A percentile compares a stretch with the other conserved stretches of the same genome.
Evolutionary conservation across 306 rosid species (phyloP).

Genomic region (Styphnolobium japonicum): DNA sequence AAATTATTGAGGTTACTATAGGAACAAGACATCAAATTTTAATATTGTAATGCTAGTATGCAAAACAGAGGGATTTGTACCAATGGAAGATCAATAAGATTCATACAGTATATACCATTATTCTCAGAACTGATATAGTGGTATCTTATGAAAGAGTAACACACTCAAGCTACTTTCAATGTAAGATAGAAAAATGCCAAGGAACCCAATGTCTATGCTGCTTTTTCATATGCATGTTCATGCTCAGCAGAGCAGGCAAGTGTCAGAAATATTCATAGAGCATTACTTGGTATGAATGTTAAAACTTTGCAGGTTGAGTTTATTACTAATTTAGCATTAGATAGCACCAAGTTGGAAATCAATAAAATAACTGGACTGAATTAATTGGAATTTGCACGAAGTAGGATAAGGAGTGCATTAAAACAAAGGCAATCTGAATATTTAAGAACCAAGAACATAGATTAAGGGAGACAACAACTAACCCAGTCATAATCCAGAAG

Average conservation of each 20-base stretch:
- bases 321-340: not conserved
- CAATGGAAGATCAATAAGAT: not conserved
- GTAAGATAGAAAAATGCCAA: not conserved
- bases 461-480: constrained; percentile 34
- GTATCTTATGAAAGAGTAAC: not conserved
- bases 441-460: not conserved
- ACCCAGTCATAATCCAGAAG: constrained; percentile 93
- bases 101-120: not conserved
- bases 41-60: not conserved
- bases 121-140: not conserved
- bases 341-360: not conserved
- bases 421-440: constrained; percentile 11
- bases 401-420: not conserved
- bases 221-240: not conserved
- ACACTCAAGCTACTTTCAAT: not conserved
- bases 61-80: not conserved
- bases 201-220: not conserved
- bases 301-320: not conserved
- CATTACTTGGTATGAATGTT: not conserved
- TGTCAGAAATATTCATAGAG: not conserved
- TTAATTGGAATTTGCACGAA: not conserved
- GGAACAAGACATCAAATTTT: not conserved
- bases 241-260: not conserved
- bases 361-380: not conserved
- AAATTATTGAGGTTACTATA: not conserved